phyloP scores from a whole-genome alignment of 495 filamentous ascomycete species.

The Achaetomiella virescens region DNA sequence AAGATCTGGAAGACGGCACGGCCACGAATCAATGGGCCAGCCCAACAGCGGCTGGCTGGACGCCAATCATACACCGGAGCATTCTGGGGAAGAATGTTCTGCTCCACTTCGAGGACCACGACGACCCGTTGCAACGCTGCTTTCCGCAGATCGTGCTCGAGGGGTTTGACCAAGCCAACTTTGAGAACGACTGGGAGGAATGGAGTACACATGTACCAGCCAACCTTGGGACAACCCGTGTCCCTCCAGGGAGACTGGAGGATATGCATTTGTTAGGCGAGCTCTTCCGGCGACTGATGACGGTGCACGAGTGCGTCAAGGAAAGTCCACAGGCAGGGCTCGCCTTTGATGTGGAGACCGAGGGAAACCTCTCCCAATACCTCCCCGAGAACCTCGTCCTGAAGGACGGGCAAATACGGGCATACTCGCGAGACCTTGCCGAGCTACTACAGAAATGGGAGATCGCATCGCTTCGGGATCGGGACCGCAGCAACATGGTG shows the following conservation, averaged over 20 bases:
- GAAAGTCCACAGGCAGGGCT: not conserved
- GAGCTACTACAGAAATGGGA: not conserved
- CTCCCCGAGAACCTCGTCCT: not conserved
- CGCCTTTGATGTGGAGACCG: not conserved
- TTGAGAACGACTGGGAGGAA: not conserved
- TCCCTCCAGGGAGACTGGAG: not conserved
- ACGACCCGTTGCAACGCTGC: not conserved
- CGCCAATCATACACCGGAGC: not conserved
- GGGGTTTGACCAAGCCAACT: not conserved
- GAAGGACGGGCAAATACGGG: no score
- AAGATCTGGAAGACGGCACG: not conserved
- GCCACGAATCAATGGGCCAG: no score
- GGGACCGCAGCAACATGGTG: not conserved
- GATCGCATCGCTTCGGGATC: not conserved
- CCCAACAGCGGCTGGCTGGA: not conserved
- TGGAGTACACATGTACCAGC: not conserved
- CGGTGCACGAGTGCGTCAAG: not conserved
- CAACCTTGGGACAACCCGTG: not conserved
- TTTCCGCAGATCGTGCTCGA: slow-evolving; percentile 6
- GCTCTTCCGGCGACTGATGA: slow-evolving; percentile 1
- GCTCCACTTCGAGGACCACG: not conserved
- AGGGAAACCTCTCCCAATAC: not conserved
- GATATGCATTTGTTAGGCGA: slow-evolving; percentile 8
- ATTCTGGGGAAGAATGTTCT: not conserved
- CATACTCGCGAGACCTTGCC: not conserved